Evolutionary conservation across 164 flowering plant species (phyloP).

Genomic region (Amborella trichopoda): DNA sequence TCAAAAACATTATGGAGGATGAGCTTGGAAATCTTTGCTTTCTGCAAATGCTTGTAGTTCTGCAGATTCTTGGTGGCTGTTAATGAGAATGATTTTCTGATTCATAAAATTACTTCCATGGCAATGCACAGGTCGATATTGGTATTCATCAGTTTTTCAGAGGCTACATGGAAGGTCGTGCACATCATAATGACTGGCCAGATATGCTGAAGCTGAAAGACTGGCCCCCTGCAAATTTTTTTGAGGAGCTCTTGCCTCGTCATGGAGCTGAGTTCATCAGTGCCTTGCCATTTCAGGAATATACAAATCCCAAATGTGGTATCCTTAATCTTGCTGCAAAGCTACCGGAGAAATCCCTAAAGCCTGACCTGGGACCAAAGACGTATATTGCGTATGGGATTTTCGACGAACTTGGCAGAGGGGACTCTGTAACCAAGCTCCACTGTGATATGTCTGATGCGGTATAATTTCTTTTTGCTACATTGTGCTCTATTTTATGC

Average conservation of each 20-base stretch:
- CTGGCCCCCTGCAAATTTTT: conserved; percentile 51
- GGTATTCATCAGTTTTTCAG: conserved; percentile 40
- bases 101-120: too few relatives aligned
- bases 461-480: conserved; percentile 21
- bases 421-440: conserved; percentile 68
- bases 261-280: conserved; percentile 42
- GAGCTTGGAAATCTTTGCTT: too few relatives aligned
- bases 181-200: conserved; percentile 25
- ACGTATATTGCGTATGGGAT: conserved; percentile 62
- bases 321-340: conserved; percentile 38
- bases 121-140: conserved; percentile 24
- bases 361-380: conserved; percentile 70
- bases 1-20: too few relatives aligned
- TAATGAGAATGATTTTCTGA: neutral
- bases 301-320: conserved; percentile 42
- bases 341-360: conserved; percentile 27
- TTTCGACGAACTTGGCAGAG: conserved; percentile 46
- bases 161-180: conserved; percentile 30
- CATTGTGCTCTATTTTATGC: neutral
- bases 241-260: conserved; percentile 40
- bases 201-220: conserved; percentile 53
- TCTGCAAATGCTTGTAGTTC: too few relatives aligned
- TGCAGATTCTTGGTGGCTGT: neutral
- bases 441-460: conserved; percentile 82
- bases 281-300: conserved; percentile 52